These are phyloP conservation scores for Sechiopsis laciniata DNA, from an alignment of 306 rosid genomes.

Conservation along the genomic window DNA sequence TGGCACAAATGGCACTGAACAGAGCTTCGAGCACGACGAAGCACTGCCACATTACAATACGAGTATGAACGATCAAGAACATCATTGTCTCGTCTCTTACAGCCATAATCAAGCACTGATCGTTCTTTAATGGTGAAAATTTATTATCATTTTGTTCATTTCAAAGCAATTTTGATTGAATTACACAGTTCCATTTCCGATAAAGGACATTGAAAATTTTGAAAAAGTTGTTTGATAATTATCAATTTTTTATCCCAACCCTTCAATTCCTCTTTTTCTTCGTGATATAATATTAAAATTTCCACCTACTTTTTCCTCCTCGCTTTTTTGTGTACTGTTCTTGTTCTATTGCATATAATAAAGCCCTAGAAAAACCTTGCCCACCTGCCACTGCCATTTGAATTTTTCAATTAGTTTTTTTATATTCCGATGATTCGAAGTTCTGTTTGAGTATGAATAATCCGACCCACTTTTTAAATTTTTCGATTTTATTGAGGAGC, in stretches of 20 bases:
- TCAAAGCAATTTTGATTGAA: slow-evolving; percentile 4
- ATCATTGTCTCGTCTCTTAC: not conserved
- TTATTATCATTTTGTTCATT: not conserved
- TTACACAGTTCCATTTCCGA: not conserved
- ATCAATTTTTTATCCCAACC: not conserved
- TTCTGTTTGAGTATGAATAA: slow-evolving; percentile 15
- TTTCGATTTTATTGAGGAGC: not conserved
- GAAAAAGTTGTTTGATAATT: not conserved
- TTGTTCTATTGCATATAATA: slow-evolving; percentile 10
- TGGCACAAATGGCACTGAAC: not conserved
- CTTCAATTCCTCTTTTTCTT: slow-evolving; percentile 2
- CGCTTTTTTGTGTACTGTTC: not conserved
- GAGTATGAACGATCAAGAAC: slow-evolving; percentile 7
- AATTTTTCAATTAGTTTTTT: not conserved
- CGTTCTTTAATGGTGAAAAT: not conserved
- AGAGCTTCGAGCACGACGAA: not conserved
- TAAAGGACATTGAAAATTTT: not conserved
- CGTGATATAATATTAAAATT: not conserved
- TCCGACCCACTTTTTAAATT: slow-evolving; percentile 12
- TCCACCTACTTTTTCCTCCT: not conserved
- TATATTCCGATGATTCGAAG: slow-evolving; percentile 10
- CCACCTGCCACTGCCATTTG: not conserved
- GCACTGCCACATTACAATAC: not conserved
- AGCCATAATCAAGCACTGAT: not conserved
- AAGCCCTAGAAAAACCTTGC: slow-evolving; percentile 36